Evolutionary conservation across 768 basidiomycete genomes (phyloP).

Genomic region (Mycena leptocephala): DNA sequence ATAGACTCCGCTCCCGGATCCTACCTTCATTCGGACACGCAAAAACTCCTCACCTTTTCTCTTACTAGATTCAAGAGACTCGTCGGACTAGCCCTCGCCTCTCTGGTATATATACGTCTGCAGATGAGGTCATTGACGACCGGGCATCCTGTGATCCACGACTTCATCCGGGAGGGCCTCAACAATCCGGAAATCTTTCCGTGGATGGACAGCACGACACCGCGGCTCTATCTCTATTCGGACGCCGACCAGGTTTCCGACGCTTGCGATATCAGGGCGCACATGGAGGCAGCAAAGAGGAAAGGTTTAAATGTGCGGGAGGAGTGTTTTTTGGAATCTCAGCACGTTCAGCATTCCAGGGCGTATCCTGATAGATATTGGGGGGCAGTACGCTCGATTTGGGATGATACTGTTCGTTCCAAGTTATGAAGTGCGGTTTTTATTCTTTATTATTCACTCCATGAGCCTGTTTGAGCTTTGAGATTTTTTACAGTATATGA

Average conservation of each 20-base stretch:
- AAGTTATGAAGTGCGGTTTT: too few relatives aligned
- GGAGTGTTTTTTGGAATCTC: not conserved
- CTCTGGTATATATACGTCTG: not conserved
- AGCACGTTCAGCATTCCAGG: slow-evolving; percentile 13
- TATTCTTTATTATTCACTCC: too few relatives aligned
- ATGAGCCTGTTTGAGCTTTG: too few relatives aligned
- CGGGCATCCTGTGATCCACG: not conserved
- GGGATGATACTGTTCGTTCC: slow-evolving; percentile 1
- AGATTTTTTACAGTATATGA: too few relatives aligned
- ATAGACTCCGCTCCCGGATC: slow-evolving; percentile 8
- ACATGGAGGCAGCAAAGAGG: not conserved
- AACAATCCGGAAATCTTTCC: not conserved
- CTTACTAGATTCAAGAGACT: not conserved
- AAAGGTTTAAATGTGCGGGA: not conserved
- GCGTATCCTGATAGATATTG: not conserved
- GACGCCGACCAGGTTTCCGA: not conserved
- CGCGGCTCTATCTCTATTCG: slow-evolving; percentile 18
- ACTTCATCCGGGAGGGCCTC: not conserved
- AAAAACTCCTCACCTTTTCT: not conserved
- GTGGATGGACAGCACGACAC: not conserved
- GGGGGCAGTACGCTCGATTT: not conserved
- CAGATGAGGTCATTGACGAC: not conserved
- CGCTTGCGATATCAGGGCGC: not conserved
- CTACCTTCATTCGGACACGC: not conserved
- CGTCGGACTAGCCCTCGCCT: not conserved